phyloP scores from a whole-genome alignment of 2,329 filamentous ascomycete species.

The Juglanconis oblonga region DNA sequence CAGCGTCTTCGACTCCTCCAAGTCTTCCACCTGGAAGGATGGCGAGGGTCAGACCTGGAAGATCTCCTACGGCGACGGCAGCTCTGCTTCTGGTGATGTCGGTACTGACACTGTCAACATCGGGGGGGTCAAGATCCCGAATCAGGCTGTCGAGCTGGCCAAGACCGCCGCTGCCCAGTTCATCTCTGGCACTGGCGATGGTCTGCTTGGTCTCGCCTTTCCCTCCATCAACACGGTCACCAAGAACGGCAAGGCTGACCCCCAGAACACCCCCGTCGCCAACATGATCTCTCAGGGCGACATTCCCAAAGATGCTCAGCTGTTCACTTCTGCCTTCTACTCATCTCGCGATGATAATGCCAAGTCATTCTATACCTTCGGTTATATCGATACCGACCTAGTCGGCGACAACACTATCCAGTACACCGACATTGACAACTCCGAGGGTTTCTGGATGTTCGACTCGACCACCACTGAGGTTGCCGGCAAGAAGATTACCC shows the following conservation, averaged over 20 bases:
- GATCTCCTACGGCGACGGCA: constrained; percentile 67
- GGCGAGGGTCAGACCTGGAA: constrained; percentile 53
- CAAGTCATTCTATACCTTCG: constrained; percentile 69
- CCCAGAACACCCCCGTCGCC: constrained; percentile 61
- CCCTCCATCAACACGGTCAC: constrained; percentile 61
- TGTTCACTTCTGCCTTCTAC: constrained; percentile 65
- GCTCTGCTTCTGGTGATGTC: constrained; percentile 62
- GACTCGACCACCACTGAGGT: constrained; percentile 54
- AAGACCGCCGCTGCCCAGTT: constrained; percentile 58
- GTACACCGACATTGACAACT: constrained; percentile 62
- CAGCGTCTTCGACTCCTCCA: constrained; percentile 55
- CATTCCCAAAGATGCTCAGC: constrained; percentile 46
- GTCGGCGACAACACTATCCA: constrained; percentile 53
- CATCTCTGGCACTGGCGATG: constrained; percentile 53
- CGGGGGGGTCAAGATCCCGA: constrained; percentile 58
- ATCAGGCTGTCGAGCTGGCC: constrained; percentile 65
- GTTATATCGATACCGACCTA: constrained; percentile 64
- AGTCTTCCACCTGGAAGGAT: constrained; percentile 59
- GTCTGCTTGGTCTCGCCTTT: constrained; percentile 65
- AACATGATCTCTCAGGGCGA: constrained; percentile 59
- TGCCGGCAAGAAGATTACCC: constrained; percentile 50
- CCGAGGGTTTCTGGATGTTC: constrained; percentile 68
- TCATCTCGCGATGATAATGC: constrained; percentile 48
- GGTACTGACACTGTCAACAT: constrained; percentile 61
- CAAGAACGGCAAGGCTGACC: constrained; percentile 36